These are phyloP conservation scores for Pythium folliculosum DNA, from an alignment of 352 stramenopile species.

Conservation along the genomic window DNA sequence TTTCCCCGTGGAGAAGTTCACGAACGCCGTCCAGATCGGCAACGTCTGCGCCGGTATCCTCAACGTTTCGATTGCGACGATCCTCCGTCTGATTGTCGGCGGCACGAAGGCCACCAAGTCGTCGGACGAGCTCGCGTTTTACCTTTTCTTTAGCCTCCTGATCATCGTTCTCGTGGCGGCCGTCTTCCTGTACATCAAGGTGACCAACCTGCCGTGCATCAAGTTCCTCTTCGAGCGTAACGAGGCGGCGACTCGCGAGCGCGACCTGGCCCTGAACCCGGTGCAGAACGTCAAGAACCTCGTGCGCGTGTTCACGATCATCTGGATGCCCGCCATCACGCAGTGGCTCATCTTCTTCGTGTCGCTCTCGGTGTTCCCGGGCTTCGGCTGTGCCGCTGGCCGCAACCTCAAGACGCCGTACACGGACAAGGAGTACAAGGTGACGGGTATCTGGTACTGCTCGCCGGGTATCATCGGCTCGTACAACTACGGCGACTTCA, in stretches of 20 bases:
- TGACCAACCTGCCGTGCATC: slow-evolving; percentile 43
- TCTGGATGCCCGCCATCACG: slow-evolving; percentile 45
- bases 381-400: slow-evolving; percentile 48
- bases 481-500: slow-evolving; percentile 44
- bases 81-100: slow-evolving; percentile 52
- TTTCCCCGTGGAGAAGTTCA: slow-evolving; percentile 69
- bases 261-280: slow-evolving; percentile 38
- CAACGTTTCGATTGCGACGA: slow-evolving; percentile 57
- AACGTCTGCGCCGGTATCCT: slow-evolving; percentile 52
- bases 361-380: slow-evolving; percentile 50
- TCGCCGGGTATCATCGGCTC: slow-evolving; percentile 37
- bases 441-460: slow-evolving; percentile 28
- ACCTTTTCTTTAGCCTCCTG: slow-evolving; percentile 62
- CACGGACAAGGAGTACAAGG: slow-evolving; percentile 7
- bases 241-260: slow-evolving; percentile 30
- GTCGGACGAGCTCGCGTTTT: slow-evolving; percentile 45
- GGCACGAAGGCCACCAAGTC: slow-evolving; percentile 41
- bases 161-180: slow-evolving; percentile 51
- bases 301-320: slow-evolving; percentile 50
- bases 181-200: slow-evolving; percentile 43
- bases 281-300: slow-evolving; percentile 41
- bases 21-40: slow-evolving; percentile 66
- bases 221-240: slow-evolving; percentile 62
- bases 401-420: slow-evolving; percentile 40
- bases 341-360: slow-evolving; percentile 70